Conservation (phyloP, 345 rosid genomes). For the Populus deltoides region DNA sequence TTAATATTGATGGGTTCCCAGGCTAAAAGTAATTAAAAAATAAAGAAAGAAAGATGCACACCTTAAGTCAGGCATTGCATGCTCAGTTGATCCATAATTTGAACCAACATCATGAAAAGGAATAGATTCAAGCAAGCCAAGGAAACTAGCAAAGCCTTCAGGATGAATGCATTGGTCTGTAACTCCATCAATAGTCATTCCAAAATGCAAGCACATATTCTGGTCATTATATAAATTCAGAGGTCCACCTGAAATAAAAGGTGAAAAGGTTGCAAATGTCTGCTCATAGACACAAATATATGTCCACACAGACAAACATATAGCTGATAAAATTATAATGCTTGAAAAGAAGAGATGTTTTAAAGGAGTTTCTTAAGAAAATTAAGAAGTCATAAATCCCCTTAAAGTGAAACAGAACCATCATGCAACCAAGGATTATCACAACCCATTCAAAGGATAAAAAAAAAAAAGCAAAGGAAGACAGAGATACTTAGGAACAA, state of each 20-base stretch:
- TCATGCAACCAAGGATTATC: background rate
- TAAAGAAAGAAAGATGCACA: conserved; percentile 23
- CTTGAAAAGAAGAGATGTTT: background rate
- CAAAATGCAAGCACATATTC: conserved; percentile 56
- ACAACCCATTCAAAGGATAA: background rate
- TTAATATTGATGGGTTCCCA: conserved; percentile 2
- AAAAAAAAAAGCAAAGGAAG: background rate
- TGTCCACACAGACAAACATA: conserved; percentile 3
- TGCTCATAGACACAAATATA: background rate
- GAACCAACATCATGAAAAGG: conserved; percentile 67
- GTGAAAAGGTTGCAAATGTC: background rate
- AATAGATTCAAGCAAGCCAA: conserved; percentile 80
- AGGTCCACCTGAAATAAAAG: conserved; percentile 42
- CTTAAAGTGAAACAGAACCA: conserved; percentile 1
- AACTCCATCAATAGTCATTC: conserved; percentile 44
- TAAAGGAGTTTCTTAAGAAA: background rate
- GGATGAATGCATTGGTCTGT: conserved; percentile 70
- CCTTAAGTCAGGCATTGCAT: conserved; percentile 61
- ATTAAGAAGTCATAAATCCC: conserved; percentile 2
- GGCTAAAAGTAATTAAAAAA: background rate
- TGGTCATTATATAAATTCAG: conserved; percentile 40
- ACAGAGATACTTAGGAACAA: background rate
- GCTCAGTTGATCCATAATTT: conserved; percentile 53
- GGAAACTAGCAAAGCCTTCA: conserved; percentile 68
- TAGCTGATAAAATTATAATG: background rate